Conservation (phyloP, 768 basidiomycete genomes). For the Strobilomyces echinocephalus region DNA sequence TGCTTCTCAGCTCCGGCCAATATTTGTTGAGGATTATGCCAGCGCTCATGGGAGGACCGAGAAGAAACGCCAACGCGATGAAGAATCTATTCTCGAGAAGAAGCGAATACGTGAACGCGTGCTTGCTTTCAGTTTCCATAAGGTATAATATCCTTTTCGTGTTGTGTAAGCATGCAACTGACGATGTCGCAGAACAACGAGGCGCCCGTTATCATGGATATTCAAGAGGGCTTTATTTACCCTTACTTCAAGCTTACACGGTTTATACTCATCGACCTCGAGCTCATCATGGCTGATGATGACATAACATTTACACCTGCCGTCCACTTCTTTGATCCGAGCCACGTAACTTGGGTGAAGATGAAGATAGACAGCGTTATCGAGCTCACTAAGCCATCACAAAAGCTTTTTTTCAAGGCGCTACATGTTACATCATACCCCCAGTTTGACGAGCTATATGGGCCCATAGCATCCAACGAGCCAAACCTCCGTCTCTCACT, state of each 20-base stretch:
- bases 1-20: no score
- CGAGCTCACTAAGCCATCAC: not conserved
- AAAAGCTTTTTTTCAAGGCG: not conserved
- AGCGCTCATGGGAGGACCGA: not conserved
- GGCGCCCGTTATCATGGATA: not conserved
- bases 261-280: no score
- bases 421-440: not conserved
- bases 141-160: no score
- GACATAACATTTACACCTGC: not conserved
- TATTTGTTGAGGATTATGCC: not conserved
- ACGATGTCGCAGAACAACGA: not conserved
- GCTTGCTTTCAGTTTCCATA: not conserved
- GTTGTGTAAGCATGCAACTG: no score
- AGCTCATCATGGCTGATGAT: no score
- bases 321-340: not conserved
- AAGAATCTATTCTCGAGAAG: not conserved
- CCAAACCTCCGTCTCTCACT: not conserved
- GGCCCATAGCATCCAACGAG: not conserved
- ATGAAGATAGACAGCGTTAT: not conserved
- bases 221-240: not conserved
- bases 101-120: not conserved
- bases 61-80: not conserved
- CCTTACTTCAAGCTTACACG: not conserved
- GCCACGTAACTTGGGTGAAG: not conserved
- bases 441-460: not conserved